phyloP scores from a whole-genome alignment of 768 basidiomycete species.

The Clavaria fumosa region DNA sequence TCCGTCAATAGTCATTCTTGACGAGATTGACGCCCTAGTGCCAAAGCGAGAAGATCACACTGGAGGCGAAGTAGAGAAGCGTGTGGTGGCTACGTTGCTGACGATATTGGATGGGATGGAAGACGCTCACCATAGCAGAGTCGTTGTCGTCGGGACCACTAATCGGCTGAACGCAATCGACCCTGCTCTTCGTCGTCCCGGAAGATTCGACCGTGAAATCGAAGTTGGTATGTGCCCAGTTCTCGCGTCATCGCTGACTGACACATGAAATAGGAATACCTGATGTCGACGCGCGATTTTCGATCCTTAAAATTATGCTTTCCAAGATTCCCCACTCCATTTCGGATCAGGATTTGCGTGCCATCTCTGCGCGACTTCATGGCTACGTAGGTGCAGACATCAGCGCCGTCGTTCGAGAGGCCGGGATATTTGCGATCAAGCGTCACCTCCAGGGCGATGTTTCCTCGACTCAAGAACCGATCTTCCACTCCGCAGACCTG shows the following conservation, averaged over 20 bases:
- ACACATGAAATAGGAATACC: constrained; percentile 51
- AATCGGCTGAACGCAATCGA: constrained; percentile 94
- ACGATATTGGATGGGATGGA: constrained; percentile 91
- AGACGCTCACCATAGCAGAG: constrained; percentile 30
- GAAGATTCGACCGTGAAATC: constrained; percentile 87
- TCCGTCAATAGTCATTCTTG: constrained; percentile 88
- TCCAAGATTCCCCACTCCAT: constrained; percentile 67
- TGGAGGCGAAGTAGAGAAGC: constrained; percentile 89
- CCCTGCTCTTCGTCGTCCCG: constrained; percentile 78
- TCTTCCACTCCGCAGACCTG: constrained; percentile 48
- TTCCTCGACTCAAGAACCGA: constrained; percentile 14
- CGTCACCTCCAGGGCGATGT: constrained; percentile 38
- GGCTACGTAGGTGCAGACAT: constrained; percentile 97
- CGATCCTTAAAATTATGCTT: constrained; percentile 79
- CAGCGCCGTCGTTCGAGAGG: constrained; percentile 81
- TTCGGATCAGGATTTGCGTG: constrained; percentile 38
- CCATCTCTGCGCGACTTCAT: constrained; percentile 67
- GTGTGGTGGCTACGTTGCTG: constrained; percentile 88
- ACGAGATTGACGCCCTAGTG: constrained; percentile 92
- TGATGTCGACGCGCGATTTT: constrained; percentile 66
- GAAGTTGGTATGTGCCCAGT: constrained; percentile 57
- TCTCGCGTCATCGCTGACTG: constrained; percentile 1
- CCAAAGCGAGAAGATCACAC: constrained; percentile 81
- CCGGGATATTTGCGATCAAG: constrained; percentile 84
- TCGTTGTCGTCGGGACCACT: constrained; percentile 93